Conservation (phyloP, 2,329 filamentous ascomycete genomes). For the Furcasterigmium furcatum region DNA sequence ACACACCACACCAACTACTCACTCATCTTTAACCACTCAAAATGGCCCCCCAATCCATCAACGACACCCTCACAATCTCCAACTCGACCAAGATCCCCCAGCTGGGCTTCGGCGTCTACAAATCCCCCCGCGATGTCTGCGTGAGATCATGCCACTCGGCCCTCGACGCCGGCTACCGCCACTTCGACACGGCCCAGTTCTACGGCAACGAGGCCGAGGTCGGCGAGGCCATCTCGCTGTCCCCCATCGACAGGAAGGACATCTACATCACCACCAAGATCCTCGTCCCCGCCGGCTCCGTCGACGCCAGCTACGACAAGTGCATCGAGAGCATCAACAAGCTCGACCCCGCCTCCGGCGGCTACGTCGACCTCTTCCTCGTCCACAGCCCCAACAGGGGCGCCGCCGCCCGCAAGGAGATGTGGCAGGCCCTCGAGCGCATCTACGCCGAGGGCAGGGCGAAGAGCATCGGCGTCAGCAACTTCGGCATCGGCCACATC, state of each 20-base stretch:
- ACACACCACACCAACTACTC: background rate
- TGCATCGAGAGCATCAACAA: conserved; percentile 60
- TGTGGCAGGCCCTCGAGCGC: conserved; percentile 66
- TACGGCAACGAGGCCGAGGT: conserved; percentile 70
- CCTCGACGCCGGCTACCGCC: conserved; percentile 55
- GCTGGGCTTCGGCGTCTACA: conserved; percentile 71
- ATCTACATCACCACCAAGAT: conserved; percentile 73
- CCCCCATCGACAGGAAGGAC: conserved; percentile 53
- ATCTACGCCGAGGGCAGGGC: conserved; percentile 56
- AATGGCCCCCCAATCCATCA: conserved; percentile 7
- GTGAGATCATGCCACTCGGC: conserved; percentile 56
- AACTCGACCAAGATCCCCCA: conserved; percentile 48
- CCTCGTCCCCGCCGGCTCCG: conserved; percentile 45
- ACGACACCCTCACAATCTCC: conserved; percentile 15
- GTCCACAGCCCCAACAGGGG: conserved; percentile 59
- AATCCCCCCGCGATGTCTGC: conserved; percentile 51
- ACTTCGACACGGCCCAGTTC: conserved; percentile 60
- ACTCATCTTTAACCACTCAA: background rate
- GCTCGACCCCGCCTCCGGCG: conserved; percentile 46
- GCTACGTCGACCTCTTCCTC: conserved; percentile 70
- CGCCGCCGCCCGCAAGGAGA: conserved; percentile 45
- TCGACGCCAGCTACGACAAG: conserved; percentile 57
- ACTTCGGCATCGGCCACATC: conserved; percentile 65
- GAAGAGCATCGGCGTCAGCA: conserved; percentile 69
- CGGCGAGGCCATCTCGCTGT: conserved; percentile 56